Evolutionary conservation across 1,284 basidiomycete genomes (phyloP), one percentile per base, ranked within the genome.

Genomic region (Moesziomyces parantarcticus): DNA sequence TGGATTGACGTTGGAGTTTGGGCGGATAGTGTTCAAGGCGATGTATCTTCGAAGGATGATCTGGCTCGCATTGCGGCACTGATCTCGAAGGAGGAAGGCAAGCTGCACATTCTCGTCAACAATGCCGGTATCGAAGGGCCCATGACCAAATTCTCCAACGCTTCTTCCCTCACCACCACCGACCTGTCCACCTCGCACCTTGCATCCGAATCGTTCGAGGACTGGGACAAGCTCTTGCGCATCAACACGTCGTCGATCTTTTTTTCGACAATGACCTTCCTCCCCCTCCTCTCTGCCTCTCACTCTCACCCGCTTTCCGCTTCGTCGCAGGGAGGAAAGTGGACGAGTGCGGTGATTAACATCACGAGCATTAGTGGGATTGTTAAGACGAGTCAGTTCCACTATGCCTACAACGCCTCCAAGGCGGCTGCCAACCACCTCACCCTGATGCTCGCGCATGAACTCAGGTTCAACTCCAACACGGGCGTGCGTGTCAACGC

Each of bases 361-460:
- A 77, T 79, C 45, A 79, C 77, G 10, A 41, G 25, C 21, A 77
- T 79, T 47, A 52, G 46, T 6, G 77, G 78, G 10, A 58, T 66
- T 9, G 70, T 80, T n/a, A 77, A 77, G 36, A 39, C 56, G 10
- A 8, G 21, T 16, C 78, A 80, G 51, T 64, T 45, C 43, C 72
- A 71, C 51, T 78, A 75, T 40, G 76, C 78, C 16, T 81, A 81
- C 65, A 81, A 81, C 26, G 58, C 76, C 1, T 58, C 51, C 45
- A 81, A 81, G 46, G 78, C 76, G 0, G 79, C 79, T 1, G 78
- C 79, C 4, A 75, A 80, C 58, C 70, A 75, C 39, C 50, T 81
- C 3, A 78, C 78, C 2, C 50, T 54, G 21, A 79, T 80, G 77
- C 54, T 81, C 0, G 22, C 72, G 0, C 69, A 81, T 59, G 78